A percentile compares a stretch with the other conserved stretches of the same genome.
These are phyloP conservation scores for Hordeum pubiflorum DNA, from an alignment of 202 grass and related monocot genomes.

Conservation along the genomic window DNA sequence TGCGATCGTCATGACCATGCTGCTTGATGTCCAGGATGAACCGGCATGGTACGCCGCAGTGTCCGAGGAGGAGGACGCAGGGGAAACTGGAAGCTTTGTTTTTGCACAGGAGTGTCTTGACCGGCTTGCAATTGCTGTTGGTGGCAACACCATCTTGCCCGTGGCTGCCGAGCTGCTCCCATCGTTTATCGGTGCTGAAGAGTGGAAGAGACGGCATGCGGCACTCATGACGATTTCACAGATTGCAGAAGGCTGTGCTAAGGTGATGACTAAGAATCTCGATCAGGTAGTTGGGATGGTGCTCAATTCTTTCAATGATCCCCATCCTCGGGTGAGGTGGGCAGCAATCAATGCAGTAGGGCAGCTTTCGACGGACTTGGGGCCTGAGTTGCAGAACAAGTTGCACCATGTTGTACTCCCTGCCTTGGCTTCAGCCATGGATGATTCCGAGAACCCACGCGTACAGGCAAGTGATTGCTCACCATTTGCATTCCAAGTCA, in stretches of 20 bases:
- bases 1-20: conserved; percentile 60
- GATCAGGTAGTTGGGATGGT: conserved; percentile 74
- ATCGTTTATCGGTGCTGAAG: conserved; percentile 40
- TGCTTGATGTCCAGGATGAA: conserved; percentile 65
- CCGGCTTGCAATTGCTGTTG: conserved; percentile 55
- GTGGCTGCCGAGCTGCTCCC: conserved; percentile 66
- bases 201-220: conserved; percentile 54
- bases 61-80: conserved; percentile 49
- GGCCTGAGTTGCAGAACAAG: conserved; percentile 49
- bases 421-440: conserved; percentile 61
- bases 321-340: conserved; percentile 65
- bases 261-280: conserved; percentile 75
- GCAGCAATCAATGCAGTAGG: conserved; percentile 68
- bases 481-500: conserved; percentile 11
- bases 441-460: conserved; percentile 76
- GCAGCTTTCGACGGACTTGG: conserved; percentile 61
- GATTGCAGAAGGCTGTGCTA: conserved; percentile 71
- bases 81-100: conserved; percentile 49
- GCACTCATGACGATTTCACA: conserved; percentile 54
- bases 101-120: conserved; percentile 66
- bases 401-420: conserved; percentile 53
- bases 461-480: conserved; percentile 56
- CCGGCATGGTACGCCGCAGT: conserved; percentile 47
- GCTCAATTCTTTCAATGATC: conserved; percentile 62
- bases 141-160: conserved; percentile 59